Conservation (phyloP, 257 asterid species). For the Asclepias syriaca region DNA sequence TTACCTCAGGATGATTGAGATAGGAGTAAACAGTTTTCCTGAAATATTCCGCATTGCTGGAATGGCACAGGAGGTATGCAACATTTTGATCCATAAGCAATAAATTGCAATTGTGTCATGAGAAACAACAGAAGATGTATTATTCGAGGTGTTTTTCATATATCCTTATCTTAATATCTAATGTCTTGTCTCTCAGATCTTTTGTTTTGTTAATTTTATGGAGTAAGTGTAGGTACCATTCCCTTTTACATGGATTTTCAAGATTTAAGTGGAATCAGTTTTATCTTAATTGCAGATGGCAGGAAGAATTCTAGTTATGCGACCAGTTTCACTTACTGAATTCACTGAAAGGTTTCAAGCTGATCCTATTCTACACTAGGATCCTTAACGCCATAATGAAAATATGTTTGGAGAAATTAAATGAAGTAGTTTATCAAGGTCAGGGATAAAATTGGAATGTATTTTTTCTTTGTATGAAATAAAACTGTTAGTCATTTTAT, state of each 20-base stretch:
- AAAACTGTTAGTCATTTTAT: not conserved
- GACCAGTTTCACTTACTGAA: constrained; percentile 66
- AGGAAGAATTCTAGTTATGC: constrained; percentile 72
- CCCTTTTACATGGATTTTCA: not conserved
- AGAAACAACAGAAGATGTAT: not conserved
- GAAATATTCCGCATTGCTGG: constrained; percentile 66
- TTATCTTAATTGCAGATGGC: constrained; percentile 59
- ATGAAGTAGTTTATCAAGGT: not conserved
- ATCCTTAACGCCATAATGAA: constrained; percentile 11
- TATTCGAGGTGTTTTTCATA: not conserved
- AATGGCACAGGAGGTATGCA: constrained; percentile 66
- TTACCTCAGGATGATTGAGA: constrained; percentile 67
- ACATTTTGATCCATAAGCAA: not conserved
- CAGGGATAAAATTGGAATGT: not conserved
- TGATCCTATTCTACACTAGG: constrained; percentile 13
- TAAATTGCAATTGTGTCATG: not conserved
- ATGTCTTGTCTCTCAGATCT: not conserved
- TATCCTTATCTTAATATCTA: not conserved
- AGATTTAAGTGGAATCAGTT: not conserved
- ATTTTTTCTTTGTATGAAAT: not conserved
- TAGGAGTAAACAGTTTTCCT: constrained; percentile 72
- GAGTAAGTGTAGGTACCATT: not conserved
- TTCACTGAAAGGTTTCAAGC: constrained; percentile 58
- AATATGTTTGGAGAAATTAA: constrained; percentile 5
- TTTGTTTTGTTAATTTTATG: not conserved